A percentile compares a stretch with the other conserved stretches of the same genome.
phyloP scores from a whole-genome alignment of 2,329 filamentous ascomycete species.

The Ophiocordyceps camponoti-leonardi region DNA sequence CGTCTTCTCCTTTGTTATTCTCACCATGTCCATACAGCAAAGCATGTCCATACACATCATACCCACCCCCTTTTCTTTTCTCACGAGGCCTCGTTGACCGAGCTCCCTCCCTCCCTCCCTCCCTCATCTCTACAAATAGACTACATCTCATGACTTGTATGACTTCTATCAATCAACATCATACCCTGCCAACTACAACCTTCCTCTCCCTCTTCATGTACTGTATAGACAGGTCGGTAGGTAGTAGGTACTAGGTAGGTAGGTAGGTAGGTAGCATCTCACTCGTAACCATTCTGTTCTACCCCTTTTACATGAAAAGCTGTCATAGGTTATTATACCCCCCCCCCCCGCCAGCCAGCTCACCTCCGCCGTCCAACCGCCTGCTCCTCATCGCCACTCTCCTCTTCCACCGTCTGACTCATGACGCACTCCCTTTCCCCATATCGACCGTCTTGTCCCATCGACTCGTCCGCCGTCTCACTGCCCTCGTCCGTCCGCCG shows the following conservation, averaged over 20 bases:
- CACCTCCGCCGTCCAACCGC: not conserved
- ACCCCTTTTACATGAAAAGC: not conserved
- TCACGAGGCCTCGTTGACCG: not conserved
- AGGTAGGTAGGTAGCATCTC: too few species aligned
- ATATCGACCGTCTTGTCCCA: constrained; percentile 8
- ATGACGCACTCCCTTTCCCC: constrained; percentile 18
- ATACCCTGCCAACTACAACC: not conserved
- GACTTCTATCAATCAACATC: not conserved
- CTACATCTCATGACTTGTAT: too few species aligned
- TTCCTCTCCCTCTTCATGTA: not conserved
- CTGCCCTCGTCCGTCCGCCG: constrained; percentile 13
- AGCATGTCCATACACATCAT: too few species aligned
- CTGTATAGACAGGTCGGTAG: too few species aligned
- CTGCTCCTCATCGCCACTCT: constrained; percentile 5
- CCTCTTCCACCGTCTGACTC: constrained; percentile 19
- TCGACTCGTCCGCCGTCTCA: constrained; percentile 8
- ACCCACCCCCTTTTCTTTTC: too few species aligned
- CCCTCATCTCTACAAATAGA: too few species aligned
- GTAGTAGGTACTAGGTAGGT: too few species aligned
- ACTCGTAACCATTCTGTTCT: not conserved
- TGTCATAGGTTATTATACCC: not conserved
- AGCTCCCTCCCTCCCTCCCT: not conserved
- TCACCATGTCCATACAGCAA: too few species aligned
- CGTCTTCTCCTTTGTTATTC: too few species aligned
- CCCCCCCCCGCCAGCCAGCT: not conserved